Base-by-base conservation (phyloP, 2,329 filamentous ascomycete genomes). In the Alternaria conjuncta region DNA sequence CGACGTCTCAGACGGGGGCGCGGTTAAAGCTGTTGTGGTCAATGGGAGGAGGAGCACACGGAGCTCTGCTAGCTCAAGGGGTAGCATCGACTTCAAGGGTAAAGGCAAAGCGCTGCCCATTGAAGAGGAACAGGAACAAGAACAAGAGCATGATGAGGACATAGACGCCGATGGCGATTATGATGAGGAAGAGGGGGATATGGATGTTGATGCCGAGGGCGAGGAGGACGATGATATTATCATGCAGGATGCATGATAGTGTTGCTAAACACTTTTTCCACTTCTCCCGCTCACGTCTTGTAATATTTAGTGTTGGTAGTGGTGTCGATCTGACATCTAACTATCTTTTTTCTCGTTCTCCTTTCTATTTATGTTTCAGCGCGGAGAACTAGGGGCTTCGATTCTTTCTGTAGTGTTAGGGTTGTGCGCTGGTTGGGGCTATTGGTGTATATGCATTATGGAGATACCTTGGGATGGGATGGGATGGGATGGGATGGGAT, bases 101-200 rank as follows among this genome's bases (percentile, higher is more conserved):
- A 79, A 79, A 44, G 74, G 69, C 4, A 75, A 69, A 36, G 63
- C 68, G 3, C 36, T 72, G 21, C 54, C 63, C 3, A 73, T 72
- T 41, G 76, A 79, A 10, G 75, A 76, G 41, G 77, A 77, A 30
- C 32, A 36, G 7, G 76, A 79, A 10, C 75, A 76, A 30, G 77
- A 77, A 30, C 71, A 77, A 32, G 70, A 74, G 44, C 71, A 71
- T 4, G 73, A 69, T 18, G 73, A 75, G 51, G 74, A 76, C 43
- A 64, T 77, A 26, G 73, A 72, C 62, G 68, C 61, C 10, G 61
- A 64, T 44, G 61, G 61, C 15, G 61, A 64, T 3, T 64, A 61
- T 12, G 57, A 61, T 10, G 56, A 63, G 8, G 64, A 67, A n/a
- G 66, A 64, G 20, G 65, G 41, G 20, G 49, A 64, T 20, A 56